Evolutionary conservation across 345 rosid genomes (phyloP).

Genomic region (Citrus trifoliata): DNA sequence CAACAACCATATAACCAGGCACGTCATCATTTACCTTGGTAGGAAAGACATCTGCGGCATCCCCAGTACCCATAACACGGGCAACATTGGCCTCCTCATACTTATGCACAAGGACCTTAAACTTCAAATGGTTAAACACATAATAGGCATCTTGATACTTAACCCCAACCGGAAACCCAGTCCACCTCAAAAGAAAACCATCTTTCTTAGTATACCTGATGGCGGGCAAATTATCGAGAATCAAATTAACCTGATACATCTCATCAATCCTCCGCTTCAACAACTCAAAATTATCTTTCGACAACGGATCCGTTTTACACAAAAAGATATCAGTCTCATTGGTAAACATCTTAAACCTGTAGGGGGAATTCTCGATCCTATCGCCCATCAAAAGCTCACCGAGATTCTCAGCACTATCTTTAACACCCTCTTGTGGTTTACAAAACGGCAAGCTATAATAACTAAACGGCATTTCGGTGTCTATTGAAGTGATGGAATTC

Average conservation of each 20-base stretch:
- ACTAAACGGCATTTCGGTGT: conserved; percentile 80
- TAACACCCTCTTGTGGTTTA: conserved; percentile 68
- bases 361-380: conserved; percentile 84
- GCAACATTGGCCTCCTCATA: conserved; percentile 79
- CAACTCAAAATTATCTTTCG: conserved; percentile 52
- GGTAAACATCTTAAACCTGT: conserved; percentile 60
- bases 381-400: conserved; percentile 92
- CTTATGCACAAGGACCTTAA: conserved; percentile 81
- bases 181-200: conserved; percentile 67
- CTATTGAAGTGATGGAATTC: conserved; percentile 83
- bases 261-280: conserved; percentile 81
- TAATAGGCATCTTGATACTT: conserved; percentile 68
- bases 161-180: conserved; percentile 79
- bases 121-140: conserved; percentile 82
- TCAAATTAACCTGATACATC: conserved; percentile 84
- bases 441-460: conserved; percentile 87
- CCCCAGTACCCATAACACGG: conserved; percentile 85
- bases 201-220: conserved; percentile 72
- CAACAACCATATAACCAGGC: conserved; percentile 82
- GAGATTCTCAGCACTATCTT: conserved; percentile 85
- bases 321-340: conserved; percentile 64
- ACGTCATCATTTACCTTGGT: conserved; percentile 31
- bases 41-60: conserved; percentile 73
- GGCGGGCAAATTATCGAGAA: conserved; percentile 80
- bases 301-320: conserved; percentile 52